These are phyloP conservation scores for Penicillium brevicompactum DNA, from an alignment of 2,329 filamentous ascomycete species.

Conservation along the genomic window DNA sequence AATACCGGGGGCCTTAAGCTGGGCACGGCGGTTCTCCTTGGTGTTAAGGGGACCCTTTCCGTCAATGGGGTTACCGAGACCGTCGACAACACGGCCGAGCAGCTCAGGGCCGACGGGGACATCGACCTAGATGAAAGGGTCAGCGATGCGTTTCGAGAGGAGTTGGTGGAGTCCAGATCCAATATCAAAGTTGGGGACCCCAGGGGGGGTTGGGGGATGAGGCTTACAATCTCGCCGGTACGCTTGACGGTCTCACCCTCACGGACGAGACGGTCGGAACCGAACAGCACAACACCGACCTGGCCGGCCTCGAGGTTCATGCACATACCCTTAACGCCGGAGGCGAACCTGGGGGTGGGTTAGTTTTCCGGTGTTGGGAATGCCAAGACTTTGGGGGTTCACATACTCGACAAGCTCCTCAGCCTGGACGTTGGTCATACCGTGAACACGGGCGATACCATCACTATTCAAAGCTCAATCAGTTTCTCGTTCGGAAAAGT, in stretches of 20 bases:
- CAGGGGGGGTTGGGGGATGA: slow-evolving; percentile 1
- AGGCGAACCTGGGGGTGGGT: slow-evolving; percentile 76
- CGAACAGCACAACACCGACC: slow-evolving; percentile 99
- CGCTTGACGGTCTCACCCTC: slow-evolving; percentile 99
- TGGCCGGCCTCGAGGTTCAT: slow-evolving; percentile 99
- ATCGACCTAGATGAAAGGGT: slow-evolving; percentile 69
- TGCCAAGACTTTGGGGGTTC: slow-evolving; percentile 21
- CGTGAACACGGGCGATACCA: slow-evolving; percentile 99
- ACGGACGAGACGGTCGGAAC: slow-evolving; percentile 99
- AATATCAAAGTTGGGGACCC: slow-evolving; percentile 10
- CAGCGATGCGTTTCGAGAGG: slow-evolving; percentile 16
- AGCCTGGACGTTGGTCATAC: slow-evolving; percentile 99
- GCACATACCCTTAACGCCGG: slow-evolving; percentile 99
- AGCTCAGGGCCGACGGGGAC: slow-evolving; percentile 90
- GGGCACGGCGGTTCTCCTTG: slow-evolving; percentile 89
- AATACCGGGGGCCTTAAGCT: slow-evolving; percentile 99
- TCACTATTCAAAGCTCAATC: slow-evolving; percentile 66
- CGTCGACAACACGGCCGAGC: slow-evolving; percentile 97
- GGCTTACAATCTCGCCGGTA: slow-evolving; percentile 96
- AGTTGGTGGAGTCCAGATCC: neutral
- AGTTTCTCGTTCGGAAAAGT: slow-evolving; percentile 15
- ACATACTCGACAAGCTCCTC: slow-evolving; percentile 99
- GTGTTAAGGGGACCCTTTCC: slow-evolving; percentile 97
- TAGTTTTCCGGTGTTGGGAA: slow-evolving; percentile 23
- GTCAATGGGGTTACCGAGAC: slow-evolving; percentile 98